These are phyloP conservation scores for Uronychia binucleata DNA, from an alignment of 73 alveolate genomes.

Conservation along the genomic window DNA sequence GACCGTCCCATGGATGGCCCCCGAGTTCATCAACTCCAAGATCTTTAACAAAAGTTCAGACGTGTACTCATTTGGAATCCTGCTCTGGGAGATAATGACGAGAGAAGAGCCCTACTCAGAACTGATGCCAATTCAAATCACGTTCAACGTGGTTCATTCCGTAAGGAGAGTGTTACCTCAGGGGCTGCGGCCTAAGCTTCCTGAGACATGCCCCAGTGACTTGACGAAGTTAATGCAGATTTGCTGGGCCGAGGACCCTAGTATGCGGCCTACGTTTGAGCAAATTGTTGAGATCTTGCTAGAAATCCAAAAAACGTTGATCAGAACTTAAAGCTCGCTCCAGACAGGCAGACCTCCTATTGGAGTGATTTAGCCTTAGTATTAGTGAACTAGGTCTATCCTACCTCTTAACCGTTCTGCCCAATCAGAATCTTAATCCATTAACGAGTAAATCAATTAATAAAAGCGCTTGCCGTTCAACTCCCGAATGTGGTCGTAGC, in stretches of 20 bases:
- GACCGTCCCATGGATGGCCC: constrained; percentile 94
- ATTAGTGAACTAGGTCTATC: not conserved
- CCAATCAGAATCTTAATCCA: too few species aligned
- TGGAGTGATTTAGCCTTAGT: not conserved
- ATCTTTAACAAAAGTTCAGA: constrained; percentile 73
- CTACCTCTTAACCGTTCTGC: not conserved
- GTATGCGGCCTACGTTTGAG: constrained; percentile 65
- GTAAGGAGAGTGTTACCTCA: constrained; percentile 45
- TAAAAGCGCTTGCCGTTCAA: not conserved
- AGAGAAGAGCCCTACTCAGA: constrained; percentile 75
- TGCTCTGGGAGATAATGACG: constrained; percentile 83
- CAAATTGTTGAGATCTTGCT: constrained; percentile 9
- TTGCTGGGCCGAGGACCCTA: constrained; percentile 75
- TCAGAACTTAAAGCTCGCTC: not conserved
- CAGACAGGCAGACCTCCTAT: not conserved
- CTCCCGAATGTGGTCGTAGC: not conserved
- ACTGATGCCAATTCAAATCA: constrained; percentile 62
- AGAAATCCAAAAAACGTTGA: not conserved
- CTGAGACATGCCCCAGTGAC: constrained; percentile 50
- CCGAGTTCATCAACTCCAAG: constrained; percentile 79
- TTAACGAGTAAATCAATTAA: too few species aligned
- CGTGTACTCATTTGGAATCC: constrained; percentile 85
- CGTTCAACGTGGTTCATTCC: constrained; percentile 67
- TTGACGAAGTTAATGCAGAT: constrained; percentile 58
- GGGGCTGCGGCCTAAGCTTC: constrained; percentile 46